Evolutionary conservation across 2,329 filamentous ascomycete species (phyloP).

Genomic region (Passalora sequoiae): DNA sequence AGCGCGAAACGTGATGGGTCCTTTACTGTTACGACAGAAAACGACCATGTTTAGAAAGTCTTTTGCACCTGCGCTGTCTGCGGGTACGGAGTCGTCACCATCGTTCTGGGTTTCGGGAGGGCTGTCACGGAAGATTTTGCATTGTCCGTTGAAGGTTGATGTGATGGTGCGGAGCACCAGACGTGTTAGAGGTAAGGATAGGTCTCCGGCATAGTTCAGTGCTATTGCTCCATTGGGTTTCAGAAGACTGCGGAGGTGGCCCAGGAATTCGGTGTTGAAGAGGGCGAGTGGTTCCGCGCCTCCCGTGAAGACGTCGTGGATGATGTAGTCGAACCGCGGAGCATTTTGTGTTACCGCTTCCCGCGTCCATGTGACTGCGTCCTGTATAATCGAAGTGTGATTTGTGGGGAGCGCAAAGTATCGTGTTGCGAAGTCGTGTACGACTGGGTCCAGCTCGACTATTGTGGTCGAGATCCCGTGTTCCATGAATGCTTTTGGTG

Average conservation of each 20-base stretch:
- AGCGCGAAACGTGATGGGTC: conserved; percentile 55
- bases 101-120: conserved; percentile 41
- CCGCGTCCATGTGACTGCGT: conserved; percentile 67
- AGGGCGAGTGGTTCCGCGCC: conserved; percentile 84
- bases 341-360: conserved; percentile 38
- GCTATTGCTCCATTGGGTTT: conserved; percentile 77
- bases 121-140: conserved; percentile 82
- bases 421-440: conserved; percentile 73
- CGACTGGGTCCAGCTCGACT: conserved; percentile 87
- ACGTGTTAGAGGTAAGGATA: conserved; percentile 67
- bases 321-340: conserved; percentile 72
- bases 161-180: conserved; percentile 79
- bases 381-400: conserved; percentile 72
- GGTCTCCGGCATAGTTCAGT: conserved; percentile 94
- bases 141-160: conserved; percentile 64
- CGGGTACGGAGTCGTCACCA: conserved; percentile 44
- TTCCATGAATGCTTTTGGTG: conserved; percentile 75
- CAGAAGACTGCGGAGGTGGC: conserved; percentile 64
- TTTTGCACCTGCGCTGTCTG: too few species aligned
- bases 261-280: conserved; percentile 81
- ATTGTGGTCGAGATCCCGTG: conserved; percentile 91
- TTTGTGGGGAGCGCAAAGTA: conserved; percentile 77
- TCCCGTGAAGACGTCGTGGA: conserved; percentile 97
- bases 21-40: conserved; percentile 69
- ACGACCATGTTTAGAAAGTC: conserved; percentile 97